Conservation (phyloP, 768 basidiomycete genomes). For the Russula compacta region DNA sequence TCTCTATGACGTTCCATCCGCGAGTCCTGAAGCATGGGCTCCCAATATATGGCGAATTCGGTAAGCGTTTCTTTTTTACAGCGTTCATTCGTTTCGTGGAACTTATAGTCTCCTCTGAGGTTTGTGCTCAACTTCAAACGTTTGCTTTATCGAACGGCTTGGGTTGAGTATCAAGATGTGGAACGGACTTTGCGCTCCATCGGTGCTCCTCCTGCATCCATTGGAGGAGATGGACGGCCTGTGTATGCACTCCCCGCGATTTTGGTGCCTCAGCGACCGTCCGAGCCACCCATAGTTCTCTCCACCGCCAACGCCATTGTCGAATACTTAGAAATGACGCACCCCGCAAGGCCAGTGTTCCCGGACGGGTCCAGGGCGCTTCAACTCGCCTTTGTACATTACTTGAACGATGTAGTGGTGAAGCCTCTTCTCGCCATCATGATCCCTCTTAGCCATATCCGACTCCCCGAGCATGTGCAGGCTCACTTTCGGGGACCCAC, state of each 20-base stretch:
- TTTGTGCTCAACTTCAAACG: slow-evolving; percentile 73
- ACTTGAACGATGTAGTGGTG: slow-evolving; percentile 54
- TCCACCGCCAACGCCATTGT: slow-evolving; percentile 55
- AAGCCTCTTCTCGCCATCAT: slow-evolving; percentile 63
- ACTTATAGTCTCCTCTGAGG: slow-evolving; percentile 28
- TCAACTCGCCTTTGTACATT: slow-evolving; percentile 61
- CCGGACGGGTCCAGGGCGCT: slow-evolving; percentile 63
- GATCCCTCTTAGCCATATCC: slow-evolving; percentile 57
- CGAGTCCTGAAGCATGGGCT: slow-evolving; percentile 59
- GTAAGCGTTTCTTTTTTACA: slow-evolving; percentile 26
- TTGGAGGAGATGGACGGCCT: slow-evolving; percentile 46
- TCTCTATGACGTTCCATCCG: slow-evolving; percentile 59
- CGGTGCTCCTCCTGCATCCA: slow-evolving; percentile 47
- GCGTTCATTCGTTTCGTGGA: background rate
- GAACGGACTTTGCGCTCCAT: slow-evolving; percentile 50
- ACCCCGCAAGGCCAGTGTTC: slow-evolving; percentile 61
- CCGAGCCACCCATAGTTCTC: slow-evolving; percentile 40
- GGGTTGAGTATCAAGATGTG: slow-evolving; percentile 64
- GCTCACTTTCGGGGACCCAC: slow-evolving; percentile 34
- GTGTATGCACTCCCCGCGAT: slow-evolving; percentile 65
- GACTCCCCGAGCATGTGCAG: slow-evolving; percentile 47
- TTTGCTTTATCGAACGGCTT: slow-evolving; percentile 57
- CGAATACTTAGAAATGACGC: slow-evolving; percentile 61
- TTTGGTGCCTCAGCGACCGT: slow-evolving; percentile 45
- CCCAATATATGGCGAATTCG: slow-evolving; percentile 69